Base-by-base conservation (phyloP, 306 rosid genomes). In the Vicia villosa region DNA sequence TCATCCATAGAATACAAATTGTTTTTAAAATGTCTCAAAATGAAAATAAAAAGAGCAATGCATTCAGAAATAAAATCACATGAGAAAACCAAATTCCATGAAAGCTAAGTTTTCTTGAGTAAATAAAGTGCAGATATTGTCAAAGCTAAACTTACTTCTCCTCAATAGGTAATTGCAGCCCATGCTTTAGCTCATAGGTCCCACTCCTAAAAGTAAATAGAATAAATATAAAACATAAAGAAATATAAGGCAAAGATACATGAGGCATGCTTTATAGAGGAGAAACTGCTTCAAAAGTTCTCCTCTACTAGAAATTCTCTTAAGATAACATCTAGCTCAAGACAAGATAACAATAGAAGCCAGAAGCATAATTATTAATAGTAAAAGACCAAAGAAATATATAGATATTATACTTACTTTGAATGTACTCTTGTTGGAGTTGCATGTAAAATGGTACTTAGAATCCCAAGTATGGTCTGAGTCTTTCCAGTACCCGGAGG, bases 401-500 rank as follows among this genome's bases (percentile, higher is more conserved):
- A 41, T 1, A 28, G 70, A 12, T 34, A 5, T 16, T 45, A 47
- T 83, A 22, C 78, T 83, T 81, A 93, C 98, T 83, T 93, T 63
- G 96, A 81, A 16, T 79, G 87, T 76, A 90, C 54, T 81, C 97
- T 88, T 30, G 90, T 77, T 61, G 98, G 98, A 75, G 89, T 85
- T 32, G 98, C 91, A 85, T 93, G 98, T 78, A 93, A 85, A 83
- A 93, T 90, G 71, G 92, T 84, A 59, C 98, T 93, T 30, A 93
- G 92, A 82, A 93, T 82, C 74, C 91, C 98, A 74, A 93, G 96
- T 74, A 88, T 90, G 72, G 98, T 88, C 69, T 93, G 96, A 67
- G 98, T 93, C 82, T 93, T 93, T 73, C 97, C 98, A 61, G 98
- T 93, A 73, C 98, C 97, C 77, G 98, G 98, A 78, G 98, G 98